Evolutionary conservation across 2,329 filamentous ascomycete genomes (phyloP).

Genomic region (Daldinia sp.): DNA sequence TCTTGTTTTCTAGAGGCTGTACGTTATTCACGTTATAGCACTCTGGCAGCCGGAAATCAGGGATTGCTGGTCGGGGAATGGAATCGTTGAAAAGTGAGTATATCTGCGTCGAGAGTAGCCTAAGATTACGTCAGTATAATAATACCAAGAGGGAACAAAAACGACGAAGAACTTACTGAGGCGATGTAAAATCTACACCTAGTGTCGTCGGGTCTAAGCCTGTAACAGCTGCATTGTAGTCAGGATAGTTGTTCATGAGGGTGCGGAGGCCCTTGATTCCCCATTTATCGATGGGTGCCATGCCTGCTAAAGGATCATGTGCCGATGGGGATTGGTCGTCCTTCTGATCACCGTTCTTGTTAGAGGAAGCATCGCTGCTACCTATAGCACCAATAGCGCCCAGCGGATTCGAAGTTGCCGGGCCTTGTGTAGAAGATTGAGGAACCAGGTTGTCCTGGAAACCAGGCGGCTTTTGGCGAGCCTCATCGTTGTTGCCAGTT

Average conservation of each 20-base stretch:
- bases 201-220: conserved; percentile 70
- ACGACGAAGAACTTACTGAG: conserved; percentile 64
- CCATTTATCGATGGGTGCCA: conserved; percentile 73
- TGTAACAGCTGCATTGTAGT: conserved; percentile 71
- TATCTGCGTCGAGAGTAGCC: conserved; percentile 68
- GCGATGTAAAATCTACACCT: conserved; percentile 68
- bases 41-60: conserved; percentile 70
- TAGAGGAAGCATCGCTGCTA: conserved; percentile 54
- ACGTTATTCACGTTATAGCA: conserved; percentile 77
- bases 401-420: conserved; percentile 54
- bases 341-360: conserved; percentile 59
- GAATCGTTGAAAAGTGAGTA: conserved; percentile 72
- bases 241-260: conserved; percentile 73
- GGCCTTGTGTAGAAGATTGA: conserved; percentile 54
- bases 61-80: conserved; percentile 69
- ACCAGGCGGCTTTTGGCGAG: conserved; percentile 58
- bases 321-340: conserved; percentile 56
- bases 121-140: conserved; percentile 48
- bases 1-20: conserved; percentile 73
- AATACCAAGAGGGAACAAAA: not conserved
- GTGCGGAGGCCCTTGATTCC: conserved; percentile 73
- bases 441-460: conserved; percentile 58
- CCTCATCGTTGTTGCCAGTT: conserved; percentile 56
- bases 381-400: conserved; percentile 65
- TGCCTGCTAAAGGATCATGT: conserved; percentile 70